These are phyloP conservation scores for Stromatinia cepivora DNA, from an alignment of 2,329 filamentous ascomycete species.

Conservation along the genomic window DNA sequence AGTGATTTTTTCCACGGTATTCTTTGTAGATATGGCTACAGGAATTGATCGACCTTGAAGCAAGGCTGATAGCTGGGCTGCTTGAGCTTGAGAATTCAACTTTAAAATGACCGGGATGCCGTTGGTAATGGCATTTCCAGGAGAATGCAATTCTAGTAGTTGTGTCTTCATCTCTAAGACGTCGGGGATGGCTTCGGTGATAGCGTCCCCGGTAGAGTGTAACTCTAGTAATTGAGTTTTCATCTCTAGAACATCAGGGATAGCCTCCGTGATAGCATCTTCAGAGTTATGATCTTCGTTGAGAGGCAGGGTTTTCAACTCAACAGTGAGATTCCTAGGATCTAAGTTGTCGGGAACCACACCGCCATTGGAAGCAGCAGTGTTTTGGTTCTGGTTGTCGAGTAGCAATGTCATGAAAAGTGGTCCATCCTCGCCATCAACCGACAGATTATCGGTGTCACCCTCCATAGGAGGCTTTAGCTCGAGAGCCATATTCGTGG, in stretches of 20 bases:
- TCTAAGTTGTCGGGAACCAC: neutral
- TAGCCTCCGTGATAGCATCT: neutral
- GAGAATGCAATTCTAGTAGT: neutral
- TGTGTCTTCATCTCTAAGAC: neutral
- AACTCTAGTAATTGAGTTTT: neutral
- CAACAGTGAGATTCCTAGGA: neutral
- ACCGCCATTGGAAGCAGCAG: too few species aligned
- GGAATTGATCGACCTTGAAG: neutral
- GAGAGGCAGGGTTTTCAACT: neutral
- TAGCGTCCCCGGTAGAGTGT: neutral
- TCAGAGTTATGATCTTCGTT: too few species aligned
- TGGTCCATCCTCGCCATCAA: neutral
- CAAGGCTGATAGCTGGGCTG: neutral
- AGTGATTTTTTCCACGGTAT: too few species aligned
- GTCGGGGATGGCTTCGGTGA: neutral
- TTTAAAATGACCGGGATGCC: neutral
- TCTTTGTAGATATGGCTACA: neutral
- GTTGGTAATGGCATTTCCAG: neutral
- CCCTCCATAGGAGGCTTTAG: neutral
- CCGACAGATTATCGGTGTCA: neutral
- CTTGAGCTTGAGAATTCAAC: neutral
- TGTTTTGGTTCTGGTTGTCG: too few species aligned
- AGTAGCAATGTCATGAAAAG: too few species aligned
- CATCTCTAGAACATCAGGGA: conserved; percentile 1
- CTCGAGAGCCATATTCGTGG: neutral